Evolutionary conservation across 2,329 filamentous ascomycete species (phyloP), one percentile per base, ranked within the genome.

Genomic region (Beauveria rudraprayagi): DNA sequence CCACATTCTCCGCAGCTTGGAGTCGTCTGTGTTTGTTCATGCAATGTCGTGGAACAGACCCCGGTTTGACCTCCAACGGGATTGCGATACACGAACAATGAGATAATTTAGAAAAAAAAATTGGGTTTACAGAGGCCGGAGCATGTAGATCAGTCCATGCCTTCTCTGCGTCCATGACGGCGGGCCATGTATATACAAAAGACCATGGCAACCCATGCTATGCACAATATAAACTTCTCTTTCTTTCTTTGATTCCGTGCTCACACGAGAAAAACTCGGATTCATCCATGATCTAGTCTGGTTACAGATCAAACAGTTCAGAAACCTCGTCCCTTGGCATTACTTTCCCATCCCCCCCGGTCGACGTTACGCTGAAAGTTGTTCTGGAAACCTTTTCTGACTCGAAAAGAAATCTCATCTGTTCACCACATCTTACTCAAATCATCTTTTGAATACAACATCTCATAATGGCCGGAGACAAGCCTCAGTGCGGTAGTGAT

Each of bases 401-500:
- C 40, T 44, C 9, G 22, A 26, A 19, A 24, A 53, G 22, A 19
- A 5, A n/a, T 8, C 17, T 19, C n/a, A 4, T 10, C 22, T 6
- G 16, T 9, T 19, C 48, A 14, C 17, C n/a, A 5, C 43, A 7
- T 34, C 14, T 41, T 24, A 9, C 22, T n/a, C 22, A 3, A 28
- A 22, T 22, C 19, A 26, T 19, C 3, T 17, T 14, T 9, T 51
- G 7, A 34, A 17, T 17, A 19, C 17, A 30, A 34, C 11, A 41
- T 8, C 24, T 55, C 26, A 46, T 8, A n/a, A 52, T 54, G 51
- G 51, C 40, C n/a, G 8, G n/a, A 22, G 34, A 60, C 8, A 72
- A 69, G 58, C 71, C 71, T 14, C 66, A 71, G 55, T 73, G 71
- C 34, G 70, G 71, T 5, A 62, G 59, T n/a, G 62, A 61, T 22